These are phyloP conservation scores for Cordyceps sp. DNA, from an alignment of 2,329 filamentous ascomycete genomes.

Conservation along the genomic window DNA sequence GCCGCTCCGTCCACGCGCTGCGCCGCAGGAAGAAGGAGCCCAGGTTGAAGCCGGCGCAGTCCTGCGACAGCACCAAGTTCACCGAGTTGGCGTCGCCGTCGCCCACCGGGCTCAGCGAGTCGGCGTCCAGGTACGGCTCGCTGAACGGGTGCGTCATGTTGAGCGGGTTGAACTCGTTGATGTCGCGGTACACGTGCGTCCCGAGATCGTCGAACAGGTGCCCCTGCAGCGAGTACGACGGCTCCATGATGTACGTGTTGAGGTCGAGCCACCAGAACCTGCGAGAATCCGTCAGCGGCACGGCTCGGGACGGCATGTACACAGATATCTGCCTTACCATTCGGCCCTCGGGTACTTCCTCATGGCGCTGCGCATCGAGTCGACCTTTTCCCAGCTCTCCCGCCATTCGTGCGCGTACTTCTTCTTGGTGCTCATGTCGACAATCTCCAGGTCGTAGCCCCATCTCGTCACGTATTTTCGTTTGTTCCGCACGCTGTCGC, in stretches of 20 bases:
- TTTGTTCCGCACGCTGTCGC: conserved; percentile 93
- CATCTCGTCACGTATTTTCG: conserved; percentile 70
- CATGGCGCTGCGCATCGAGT: conserved; percentile 76
- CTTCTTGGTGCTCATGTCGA: conserved; percentile 98
- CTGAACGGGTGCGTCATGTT: conserved; percentile 78
- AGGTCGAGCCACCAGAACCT: conserved; percentile 99
- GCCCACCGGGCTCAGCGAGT: conserved; percentile 55
- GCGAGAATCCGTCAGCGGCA: conserved; percentile 4
- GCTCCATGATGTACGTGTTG: conserved; percentile 97
- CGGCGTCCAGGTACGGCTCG: conserved; percentile 58
- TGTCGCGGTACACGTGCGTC: conserved; percentile 73
- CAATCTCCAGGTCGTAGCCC: conserved; percentile 92
- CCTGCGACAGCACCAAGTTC: conserved; percentile 78
- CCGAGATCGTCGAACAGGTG: conserved; percentile 77
- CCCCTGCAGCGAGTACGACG: conserved; percentile 69
- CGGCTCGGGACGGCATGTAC: too few relatives aligned
- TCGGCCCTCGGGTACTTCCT: conserved; percentile 90
- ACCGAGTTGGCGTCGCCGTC: conserved; percentile 66
- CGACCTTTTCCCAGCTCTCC: conserved; percentile 98
- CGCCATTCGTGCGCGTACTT: conserved; percentile 97
- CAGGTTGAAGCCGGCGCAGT: conserved; percentile 91
- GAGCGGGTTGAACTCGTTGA: conserved; percentile 89
- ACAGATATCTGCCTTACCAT: too few relatives aligned
- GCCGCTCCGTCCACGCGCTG: conserved; percentile 73
- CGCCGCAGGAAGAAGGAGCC: conserved; percentile 87